A percentile compares a stretch with the other conserved stretches of the same genome.
phyloP scores from a whole-genome alignment of 2,329 filamentous ascomycete species.

The Colletotrichum tanaceti region DNA sequence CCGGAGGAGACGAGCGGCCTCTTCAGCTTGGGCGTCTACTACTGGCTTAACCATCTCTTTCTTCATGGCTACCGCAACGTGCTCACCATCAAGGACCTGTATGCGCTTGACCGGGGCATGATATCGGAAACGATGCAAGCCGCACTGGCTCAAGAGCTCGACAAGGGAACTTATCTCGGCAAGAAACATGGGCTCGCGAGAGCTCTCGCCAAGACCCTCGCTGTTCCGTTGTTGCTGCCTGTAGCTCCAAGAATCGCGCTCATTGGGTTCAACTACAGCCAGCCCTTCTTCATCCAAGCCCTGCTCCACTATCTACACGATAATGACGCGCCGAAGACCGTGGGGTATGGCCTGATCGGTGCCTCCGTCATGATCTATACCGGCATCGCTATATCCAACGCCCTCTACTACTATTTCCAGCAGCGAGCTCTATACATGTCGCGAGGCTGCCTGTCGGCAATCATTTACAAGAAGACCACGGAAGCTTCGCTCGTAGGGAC shows the following conservation, averaged over 20 bases:
- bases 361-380: slow-evolving; percentile 48
- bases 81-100: slow-evolving; percentile 48
- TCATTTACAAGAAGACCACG: slow-evolving; percentile 50
- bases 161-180: slow-evolving; percentile 21
- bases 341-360: slow-evolving; percentile 51
- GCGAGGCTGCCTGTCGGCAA: slow-evolving; percentile 46
- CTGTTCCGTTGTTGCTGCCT: slow-evolving; percentile 50
- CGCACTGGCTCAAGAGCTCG: slow-evolving; percentile 38
- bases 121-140: slow-evolving; percentile 41
- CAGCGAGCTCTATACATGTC: slow-evolving; percentile 47
- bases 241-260: slow-evolving; percentile 52
- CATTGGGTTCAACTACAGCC: slow-evolving; percentile 56
- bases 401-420: slow-evolving; percentile 50
- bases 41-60: slow-evolving; percentile 53
- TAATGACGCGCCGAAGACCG: slow-evolving; percentile 42
- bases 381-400: slow-evolving; percentile 50
- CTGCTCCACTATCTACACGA: slow-evolving; percentile 50
- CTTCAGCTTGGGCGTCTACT: slow-evolving; percentile 48
- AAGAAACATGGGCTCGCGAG: slow-evolving; percentile 47
- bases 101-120: slow-evolving; percentile 49
- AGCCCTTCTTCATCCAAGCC: slow-evolving; percentile 57
- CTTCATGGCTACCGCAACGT: slow-evolving; percentile 49
- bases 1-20: slow-evolving; percentile 52
- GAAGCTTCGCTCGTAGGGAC: slow-evolving; percentile 43
- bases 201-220: slow-evolving; percentile 47